Conservation (phyloP, 208 protist species). For the Trypanosoma brucei region DNA sequence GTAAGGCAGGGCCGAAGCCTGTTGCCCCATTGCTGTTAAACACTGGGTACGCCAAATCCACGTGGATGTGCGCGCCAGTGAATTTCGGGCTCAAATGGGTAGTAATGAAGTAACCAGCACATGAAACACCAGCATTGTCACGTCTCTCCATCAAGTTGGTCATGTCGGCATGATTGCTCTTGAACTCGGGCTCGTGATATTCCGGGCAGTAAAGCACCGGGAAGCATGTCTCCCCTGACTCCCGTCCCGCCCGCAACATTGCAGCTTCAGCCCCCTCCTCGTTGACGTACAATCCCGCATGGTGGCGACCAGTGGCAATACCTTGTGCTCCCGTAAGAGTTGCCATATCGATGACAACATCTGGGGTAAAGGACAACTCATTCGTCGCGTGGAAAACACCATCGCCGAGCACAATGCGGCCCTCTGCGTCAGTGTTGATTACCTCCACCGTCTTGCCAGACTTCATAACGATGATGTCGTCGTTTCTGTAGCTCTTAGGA, state of each 20-base stretch:
- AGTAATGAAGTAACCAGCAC: constrained; percentile 80
- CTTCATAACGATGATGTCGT: constrained; percentile 83
- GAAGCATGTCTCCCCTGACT: constrained; percentile 69
- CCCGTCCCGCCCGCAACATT: constrained; percentile 44
- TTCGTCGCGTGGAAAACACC: constrained; percentile 78
- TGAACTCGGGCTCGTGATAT: constrained; percentile 66
- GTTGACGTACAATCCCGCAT: constrained; percentile 78
- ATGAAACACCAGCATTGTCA: constrained; percentile 60
- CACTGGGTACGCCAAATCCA: constrained; percentile 80
- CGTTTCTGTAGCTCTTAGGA: constrained; percentile 61
- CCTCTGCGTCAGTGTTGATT: constrained; percentile 90
- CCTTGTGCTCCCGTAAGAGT: constrained; percentile 90
- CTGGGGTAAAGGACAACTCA: constrained; percentile 62
- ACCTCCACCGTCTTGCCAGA: constrained; percentile 86
- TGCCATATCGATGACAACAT: constrained; percentile 84
- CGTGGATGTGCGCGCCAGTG: constrained; percentile 68
- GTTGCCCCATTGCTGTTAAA: constrained; percentile 59
- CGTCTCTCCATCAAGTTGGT: constrained; percentile 57
- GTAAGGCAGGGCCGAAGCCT: constrained; percentile 70
- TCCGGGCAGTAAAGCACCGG: constrained; percentile 87
- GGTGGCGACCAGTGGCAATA: constrained; percentile 67
- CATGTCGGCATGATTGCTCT: constrained; percentile 62
- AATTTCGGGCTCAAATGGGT: constrained; percentile 52
- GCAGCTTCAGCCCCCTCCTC: constrained; percentile 45
- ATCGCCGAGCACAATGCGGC: constrained; percentile 84